Percentiles rank a stretch among this genome's conserved stretches.
Conservation (phyloP, 2,329 filamentous ascomycete species). For the Orbilia ellipsospora region DNA sequence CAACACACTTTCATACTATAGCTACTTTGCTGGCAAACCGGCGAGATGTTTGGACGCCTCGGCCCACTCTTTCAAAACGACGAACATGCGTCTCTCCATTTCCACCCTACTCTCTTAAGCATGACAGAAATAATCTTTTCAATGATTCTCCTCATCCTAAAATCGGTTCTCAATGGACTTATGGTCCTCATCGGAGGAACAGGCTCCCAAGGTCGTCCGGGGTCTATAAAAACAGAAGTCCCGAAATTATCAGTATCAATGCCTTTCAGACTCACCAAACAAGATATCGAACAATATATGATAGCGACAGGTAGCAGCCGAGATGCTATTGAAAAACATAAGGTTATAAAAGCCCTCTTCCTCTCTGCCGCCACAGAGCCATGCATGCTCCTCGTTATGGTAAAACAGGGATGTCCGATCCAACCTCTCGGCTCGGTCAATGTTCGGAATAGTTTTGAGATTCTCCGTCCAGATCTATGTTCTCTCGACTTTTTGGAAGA, state of each 20-base stretch:
- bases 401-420: slow-evolving; percentile 39
- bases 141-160: slow-evolving; percentile 44
- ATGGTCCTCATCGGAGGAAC: slow-evolving; percentile 31
- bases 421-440: slow-evolving; percentile 46
- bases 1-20: slow-evolving; percentile 35
- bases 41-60: slow-evolving; percentile 27
- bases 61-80: slow-evolving; percentile 18
- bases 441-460: slow-evolving; percentile 35
- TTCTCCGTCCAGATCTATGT: slow-evolving; percentile 41
- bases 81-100: slow-evolving; percentile 27
- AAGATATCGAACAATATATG: slow-evolving; percentile 24
- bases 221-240: slow-evolving; percentile 24
- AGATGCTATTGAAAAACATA: slow-evolving; percentile 19
- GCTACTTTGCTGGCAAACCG: slow-evolving; percentile 2
- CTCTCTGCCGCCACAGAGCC: slow-evolving; percentile 37
- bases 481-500: slow-evolving; percentile 11
- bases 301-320: slow-evolving; percentile 10
- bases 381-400: slow-evolving; percentile 37
- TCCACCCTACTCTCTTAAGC: slow-evolving; percentile 34
- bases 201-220: slow-evolving; percentile 6
- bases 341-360: slow-evolving; percentile 27
- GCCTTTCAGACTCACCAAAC: slow-evolving; percentile 39
- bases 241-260: slow-evolving; percentile 49
- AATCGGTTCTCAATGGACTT: slow-evolving; percentile 27
- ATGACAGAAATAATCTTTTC: slow-evolving; percentile 22